Percentiles rank a stretch among this genome's conserved stretches.
phyloP scores from a whole-genome alignment of 2,329 filamentous ascomycete species.

The Apiospora phragmitis region DNA sequence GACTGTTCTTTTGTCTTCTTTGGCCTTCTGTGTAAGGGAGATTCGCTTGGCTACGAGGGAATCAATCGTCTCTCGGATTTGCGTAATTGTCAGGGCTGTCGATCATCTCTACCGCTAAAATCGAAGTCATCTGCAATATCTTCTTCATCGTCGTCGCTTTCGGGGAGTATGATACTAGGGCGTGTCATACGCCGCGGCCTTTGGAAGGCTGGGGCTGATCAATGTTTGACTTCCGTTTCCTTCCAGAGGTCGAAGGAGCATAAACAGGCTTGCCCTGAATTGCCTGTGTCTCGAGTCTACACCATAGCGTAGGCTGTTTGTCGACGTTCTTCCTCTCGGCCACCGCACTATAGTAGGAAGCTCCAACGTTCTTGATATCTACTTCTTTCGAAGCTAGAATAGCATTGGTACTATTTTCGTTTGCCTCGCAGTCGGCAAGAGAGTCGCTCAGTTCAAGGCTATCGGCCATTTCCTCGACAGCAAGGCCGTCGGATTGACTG shows the following conservation, averaged over 20 bases:
- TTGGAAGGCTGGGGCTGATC: neutral
- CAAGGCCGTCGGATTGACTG: conserved; percentile 23
- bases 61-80: neutral
- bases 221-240: neutral
- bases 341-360: too few species aligned
- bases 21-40: neutral
- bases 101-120: neutral
- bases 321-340: neutral
- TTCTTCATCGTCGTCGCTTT: neutral
- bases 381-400: neutral
- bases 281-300: neutral
- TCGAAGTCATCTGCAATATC: neutral
- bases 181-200: neutral
- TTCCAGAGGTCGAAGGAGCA: neutral
- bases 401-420: neutral
- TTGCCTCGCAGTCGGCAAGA: neutral
- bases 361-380: neutral
- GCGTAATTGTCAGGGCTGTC: neutral
- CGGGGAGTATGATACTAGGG: too few species aligned
- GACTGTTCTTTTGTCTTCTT: neutral
- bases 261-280: neutral
- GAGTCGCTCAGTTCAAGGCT: conserved; percentile 36
- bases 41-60: neutral
- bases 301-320: neutral
- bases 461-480: conserved; percentile 27